A percentile compares a stretch with the other conserved stretches of the same genome.
Conservation (phyloP, 805 yeast genomes). For the Kodamaea kaohsiungensis region DNA sequence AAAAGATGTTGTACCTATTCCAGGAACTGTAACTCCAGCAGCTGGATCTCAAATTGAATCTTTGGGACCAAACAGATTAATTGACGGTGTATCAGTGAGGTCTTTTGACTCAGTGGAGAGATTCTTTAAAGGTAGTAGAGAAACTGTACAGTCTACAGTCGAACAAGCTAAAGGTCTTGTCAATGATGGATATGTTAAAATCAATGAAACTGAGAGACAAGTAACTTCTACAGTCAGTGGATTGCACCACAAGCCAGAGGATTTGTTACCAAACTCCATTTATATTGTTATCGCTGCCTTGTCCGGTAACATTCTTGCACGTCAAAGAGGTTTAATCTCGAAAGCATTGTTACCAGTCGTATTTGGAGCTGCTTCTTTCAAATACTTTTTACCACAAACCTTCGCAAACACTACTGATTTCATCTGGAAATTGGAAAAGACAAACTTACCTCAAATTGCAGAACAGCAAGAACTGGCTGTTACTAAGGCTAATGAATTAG, state of each 20-base stretch:
- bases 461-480: slow-evolving; percentile 55
- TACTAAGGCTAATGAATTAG: slow-evolving; percentile 46
- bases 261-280: slow-evolving; percentile 66
- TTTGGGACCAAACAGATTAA: slow-evolving; percentile 47
- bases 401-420: slow-evolving; percentile 59
- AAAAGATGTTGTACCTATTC: slow-evolving; percentile 44
- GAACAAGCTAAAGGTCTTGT: slow-evolving; percentile 31
- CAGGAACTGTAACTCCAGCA: slow-evolving; percentile 51
- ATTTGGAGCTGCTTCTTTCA: slow-evolving; percentile 66
- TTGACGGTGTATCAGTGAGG: slow-evolving; percentile 59
- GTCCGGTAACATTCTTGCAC: slow-evolving; percentile 71
- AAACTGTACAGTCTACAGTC: slow-evolving; percentile 34
- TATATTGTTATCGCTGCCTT: slow-evolving; percentile 70
- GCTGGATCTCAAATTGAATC: slow-evolving; percentile 41
- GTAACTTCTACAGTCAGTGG: slow-evolving; percentile 63
- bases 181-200: slow-evolving; percentile 49
- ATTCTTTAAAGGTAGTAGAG: slow-evolving; percentile 50
- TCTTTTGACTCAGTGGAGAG: slow-evolving; percentile 51
- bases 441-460: slow-evolving; percentile 63
- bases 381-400: slow-evolving; percentile 71
- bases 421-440: slow-evolving; percentile 60
- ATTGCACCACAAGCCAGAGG: slow-evolving; percentile 66
- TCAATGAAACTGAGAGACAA: slow-evolving; percentile 60
- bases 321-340: slow-evolving; percentile 60
- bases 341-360: slow-evolving; percentile 58